Evolutionary conservation across 2,329 filamentous ascomycete species (phyloP), one percentile per base, ranked within the genome.

Genomic region (Diaporthe sp.): DNA sequence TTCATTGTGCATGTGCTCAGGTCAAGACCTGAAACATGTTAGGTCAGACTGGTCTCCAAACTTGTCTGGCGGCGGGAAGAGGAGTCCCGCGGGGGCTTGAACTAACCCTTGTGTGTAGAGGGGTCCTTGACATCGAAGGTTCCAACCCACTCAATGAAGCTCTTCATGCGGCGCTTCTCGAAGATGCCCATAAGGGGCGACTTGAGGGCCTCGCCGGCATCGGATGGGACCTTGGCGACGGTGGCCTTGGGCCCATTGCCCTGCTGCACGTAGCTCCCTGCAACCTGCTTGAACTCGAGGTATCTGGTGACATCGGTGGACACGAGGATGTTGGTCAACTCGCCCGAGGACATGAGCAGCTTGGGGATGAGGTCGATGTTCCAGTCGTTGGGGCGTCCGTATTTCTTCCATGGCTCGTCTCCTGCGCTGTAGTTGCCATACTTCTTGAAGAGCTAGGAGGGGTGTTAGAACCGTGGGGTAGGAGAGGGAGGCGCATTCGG

Each of bases 291-390:
- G 89, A 98, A 97, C 85, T 97, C 94, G 82, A 97, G 93, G 86
- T 96, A 96, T 86, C 93, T 90, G 81, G 94, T 95, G 79, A 95
- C 94, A 81, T 98, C 95, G 86, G 96, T 98, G 71, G 96, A 98
- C 78, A 98, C 95, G 83, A 99, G 92, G 83, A 99, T 98, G 87
- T 98, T 98, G 85, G 96, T 98, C 84, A 99, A 90, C 88, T 99
- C 96, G 85, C 97, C 97, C 78, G 97, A 98, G 76, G 96, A 95
- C 96, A 99, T 98, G 85, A 99, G 92, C 82, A 99, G 93, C 90
- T 99, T 99, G 80, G 97, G 96, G 67, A 99, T 96, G 77, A 99
- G 91, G 84, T 99, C 97, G 86, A 99, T 97, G 90, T 98, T 98
- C 97, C 97, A 99, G 90, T 98, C 96, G 87, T 98, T 98, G 84